Conservation (phyloP, 75 land plant species). For the Selaginella tamariscina region DNA sequence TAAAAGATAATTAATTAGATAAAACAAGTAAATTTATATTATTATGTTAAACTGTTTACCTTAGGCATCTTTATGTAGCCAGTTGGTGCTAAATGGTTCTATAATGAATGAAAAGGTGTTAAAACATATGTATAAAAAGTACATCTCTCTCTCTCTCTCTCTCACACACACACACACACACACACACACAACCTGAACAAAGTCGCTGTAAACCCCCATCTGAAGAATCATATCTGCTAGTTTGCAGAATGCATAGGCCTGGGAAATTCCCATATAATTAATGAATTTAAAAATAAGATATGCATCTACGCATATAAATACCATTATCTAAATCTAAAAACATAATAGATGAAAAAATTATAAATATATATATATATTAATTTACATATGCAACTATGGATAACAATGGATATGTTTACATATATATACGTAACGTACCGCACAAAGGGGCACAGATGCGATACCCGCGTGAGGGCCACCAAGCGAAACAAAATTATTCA, state of each 20-base stretch:
- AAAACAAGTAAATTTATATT: neutral
- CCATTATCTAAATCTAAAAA: too few relatives aligned
- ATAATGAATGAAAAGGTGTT: conserved; percentile 9
- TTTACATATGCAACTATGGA: too few relatives aligned
- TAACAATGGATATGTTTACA: too few relatives aligned
- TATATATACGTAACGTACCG: conserved; percentile 59
- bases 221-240: conserved; percentile 53
- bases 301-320: too few relatives aligned
- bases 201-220: conserved; percentile 53
- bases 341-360: too few relatives aligned
- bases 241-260: conserved; percentile 31
- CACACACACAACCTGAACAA: conserved; percentile 54
- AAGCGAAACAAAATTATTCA: conserved; percentile 69
- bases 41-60: conserved; percentile 56
- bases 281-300: too few relatives aligned
- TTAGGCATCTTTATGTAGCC: conserved; percentile 86
- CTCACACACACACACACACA: neutral
- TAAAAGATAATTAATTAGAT: neutral
- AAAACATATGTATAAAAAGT: neutral
- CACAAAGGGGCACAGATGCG: conserved; percentile 83
- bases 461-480: conserved; percentile 98
- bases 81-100: conserved; percentile 87
- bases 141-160: neutral
- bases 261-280: too few relatives aligned
- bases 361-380: too few relatives aligned